Evolutionary conservation across 768 basidiomycete genomes (phyloP), one percentile per base, ranked within the genome.

Genomic region (Trichaptum fuscoviolaceum): DNA sequence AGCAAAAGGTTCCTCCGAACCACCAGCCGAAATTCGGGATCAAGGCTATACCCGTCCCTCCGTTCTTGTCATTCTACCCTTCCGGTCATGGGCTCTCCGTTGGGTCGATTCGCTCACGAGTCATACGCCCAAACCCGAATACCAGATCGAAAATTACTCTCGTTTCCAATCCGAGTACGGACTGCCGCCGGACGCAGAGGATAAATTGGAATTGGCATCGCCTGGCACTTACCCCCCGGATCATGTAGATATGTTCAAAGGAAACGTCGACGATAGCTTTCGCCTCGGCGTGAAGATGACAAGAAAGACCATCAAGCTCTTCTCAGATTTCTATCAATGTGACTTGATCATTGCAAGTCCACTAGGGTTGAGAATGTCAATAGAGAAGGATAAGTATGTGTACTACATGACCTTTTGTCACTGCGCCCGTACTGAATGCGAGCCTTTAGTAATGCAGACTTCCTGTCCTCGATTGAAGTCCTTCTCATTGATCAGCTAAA

Each of bases 41-140:
- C 97, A 99, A 83, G 96, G 96, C 27, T 99, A 98, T 78, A 97
- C 96, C 7, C 91, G 97, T 6, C 96, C 97, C 10, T 95, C 96
- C 23, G 82, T 96, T 30, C 91, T 99, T 60, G 79, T 99, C 69
- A 87, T 99, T 66, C 85, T 96, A 10, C 97, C 97, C 1, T 95
- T 98, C 80, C 94, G 97, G 62, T 93, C 93, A 57, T 89, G 88
- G 63, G 96, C 93, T 0, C 79, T 91, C 7, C 82, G 85, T 65
- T 98, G 96, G 93, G 79, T 95, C 68, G 81, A 82, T n/a, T 87
- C 91, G 26, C 80, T 98, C 64, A 88, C 88, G 2, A 80, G 87
- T 20, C 93, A 93, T 72, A 88, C 91, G 18, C 87, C 93, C 23
- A 71, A 88, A 34, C 82, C 87, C 7, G 76, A 82, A 4, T 92